Conservation (phyloP, 805 yeast genomes). For the Huiozyma naganishii region DNA sequence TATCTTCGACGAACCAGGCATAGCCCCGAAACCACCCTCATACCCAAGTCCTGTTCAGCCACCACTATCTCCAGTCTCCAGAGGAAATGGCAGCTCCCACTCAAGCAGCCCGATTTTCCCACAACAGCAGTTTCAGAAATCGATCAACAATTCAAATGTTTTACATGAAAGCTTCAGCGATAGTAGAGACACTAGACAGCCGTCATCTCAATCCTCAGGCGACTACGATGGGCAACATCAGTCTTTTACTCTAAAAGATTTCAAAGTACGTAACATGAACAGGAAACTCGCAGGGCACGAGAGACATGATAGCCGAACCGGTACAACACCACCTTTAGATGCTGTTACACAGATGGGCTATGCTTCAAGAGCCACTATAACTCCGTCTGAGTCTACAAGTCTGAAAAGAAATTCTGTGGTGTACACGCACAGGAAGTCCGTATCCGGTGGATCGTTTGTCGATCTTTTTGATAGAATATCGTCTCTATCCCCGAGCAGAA, state of each 20-base stretch:
- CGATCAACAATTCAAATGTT: background rate
- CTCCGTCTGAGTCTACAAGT: background rate
- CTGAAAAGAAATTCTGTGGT: conserved; percentile 3
- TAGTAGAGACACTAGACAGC: conserved; percentile 1
- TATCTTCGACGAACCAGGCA: conserved; percentile 53
- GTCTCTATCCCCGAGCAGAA: conserved; percentile 13
- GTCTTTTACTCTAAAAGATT: background rate
- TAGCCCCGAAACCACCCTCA: conserved; percentile 59
- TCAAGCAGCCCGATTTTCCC: background rate
- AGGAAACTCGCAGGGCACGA: no score
- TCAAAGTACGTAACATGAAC: background rate
- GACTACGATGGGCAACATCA: no score
- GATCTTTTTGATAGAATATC: conserved; percentile 27
- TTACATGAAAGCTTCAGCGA: background rate
- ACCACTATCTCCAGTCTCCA: conserved; percentile 3
- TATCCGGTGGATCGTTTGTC: conserved; percentile 27
- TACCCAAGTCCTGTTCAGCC: conserved; percentile 32
- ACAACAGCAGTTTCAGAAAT: background rate
- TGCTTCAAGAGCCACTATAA: background rate
- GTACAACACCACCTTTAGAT: background rate
- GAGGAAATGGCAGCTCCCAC: background rate
- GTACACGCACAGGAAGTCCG: conserved; percentile 17
- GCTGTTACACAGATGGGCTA: background rate
- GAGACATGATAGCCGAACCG: background rate
- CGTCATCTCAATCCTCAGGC: background rate